Conservation (phyloP, 495 filamentous ascomycete species). For the Tuber melanosporum region DNA sequence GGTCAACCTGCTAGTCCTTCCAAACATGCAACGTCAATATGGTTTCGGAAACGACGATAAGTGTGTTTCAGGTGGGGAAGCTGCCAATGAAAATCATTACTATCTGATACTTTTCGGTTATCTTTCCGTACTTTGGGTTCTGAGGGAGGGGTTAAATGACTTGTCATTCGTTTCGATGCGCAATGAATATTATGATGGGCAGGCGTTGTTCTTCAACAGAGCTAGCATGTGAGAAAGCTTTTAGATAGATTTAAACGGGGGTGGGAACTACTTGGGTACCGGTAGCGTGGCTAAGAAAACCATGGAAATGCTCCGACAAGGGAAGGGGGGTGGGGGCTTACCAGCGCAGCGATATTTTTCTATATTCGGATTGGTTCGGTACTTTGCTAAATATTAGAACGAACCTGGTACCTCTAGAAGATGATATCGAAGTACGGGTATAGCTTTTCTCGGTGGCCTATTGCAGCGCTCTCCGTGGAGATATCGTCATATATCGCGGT, state of each 20-base stretch:
- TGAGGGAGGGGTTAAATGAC: neutral
- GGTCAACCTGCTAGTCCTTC: neutral
- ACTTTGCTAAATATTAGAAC: neutral
- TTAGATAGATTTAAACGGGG: neutral
- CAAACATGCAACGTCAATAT: conserved; percentile 2
- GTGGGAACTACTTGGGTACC: neutral
- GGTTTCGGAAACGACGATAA: neutral
- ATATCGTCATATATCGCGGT: neutral
- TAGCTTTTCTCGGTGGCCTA: neutral
- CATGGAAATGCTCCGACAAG: neutral
- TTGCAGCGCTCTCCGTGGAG: neutral
- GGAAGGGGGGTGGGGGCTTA: neutral
- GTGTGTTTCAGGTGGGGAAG: conserved; percentile 1
- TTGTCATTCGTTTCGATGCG: neutral
- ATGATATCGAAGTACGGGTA: neutral
- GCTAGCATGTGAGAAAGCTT: neutral
- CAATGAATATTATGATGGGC: neutral
- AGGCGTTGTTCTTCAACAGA: neutral
- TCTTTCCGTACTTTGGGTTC: neutral
- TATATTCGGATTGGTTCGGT: neutral
- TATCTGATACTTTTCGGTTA: conserved; percentile 2
- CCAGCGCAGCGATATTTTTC: neutral
- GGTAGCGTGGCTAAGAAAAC: neutral
- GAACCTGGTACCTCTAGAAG: neutral
- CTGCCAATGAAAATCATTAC: neutral